Evolutionary conservation across 1,139 yeast species (phyloP), one percentile per base, ranked within the genome.

Genomic region (Tardiomyces depauwii): DNA sequence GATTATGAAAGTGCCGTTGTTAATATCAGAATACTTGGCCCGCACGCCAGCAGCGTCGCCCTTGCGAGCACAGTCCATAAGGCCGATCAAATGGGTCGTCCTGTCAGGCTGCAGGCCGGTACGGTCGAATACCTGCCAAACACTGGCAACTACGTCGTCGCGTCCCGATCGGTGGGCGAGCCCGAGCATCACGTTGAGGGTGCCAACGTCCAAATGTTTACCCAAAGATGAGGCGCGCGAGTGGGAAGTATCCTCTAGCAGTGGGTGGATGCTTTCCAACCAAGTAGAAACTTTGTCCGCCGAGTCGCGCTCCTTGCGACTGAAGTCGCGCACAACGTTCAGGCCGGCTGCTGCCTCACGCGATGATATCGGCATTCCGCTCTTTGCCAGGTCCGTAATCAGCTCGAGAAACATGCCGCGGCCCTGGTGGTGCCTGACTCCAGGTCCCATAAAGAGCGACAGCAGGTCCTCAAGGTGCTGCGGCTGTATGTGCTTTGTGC

Each of bases 401-500:
- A 36, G 19, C 11, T n/a, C 18, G 10, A 36, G 5, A 12, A 10
- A 36, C 19, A 14, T 10, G 10, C 19, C 39, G 19, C 21, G 11
- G 7, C 19, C 19, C 11, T 36, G 19, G 21, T 16, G 11, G 21
- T 16, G 39, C 19, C 19, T 16, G 7, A 36, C 21, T 4, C 39
- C 39, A 13, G 36, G 39, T 10, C 19, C 19, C 39, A 36, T 36
- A 19, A 36, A 16, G 10, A 36, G 39, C 39, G 39, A 36, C n/a
- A 54, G 19, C 23, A 53, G 44, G 5, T 41, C 48, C 43, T 51
- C 54, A n/a, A 53, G 45, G 32, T 53, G 51, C 5, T 39, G 47
- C 5, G 47, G 39, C 13, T 47, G 44, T 2, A 54, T 40, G 44
- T 43, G 49, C 2, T 14, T 39, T 2, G 49, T 46, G 11, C 42